Evolutionary conservation across 2,329 filamentous ascomycete species (phyloP), one percentile per base, ranked within the genome.

Genomic region (Clonostachys rosea): DNA sequence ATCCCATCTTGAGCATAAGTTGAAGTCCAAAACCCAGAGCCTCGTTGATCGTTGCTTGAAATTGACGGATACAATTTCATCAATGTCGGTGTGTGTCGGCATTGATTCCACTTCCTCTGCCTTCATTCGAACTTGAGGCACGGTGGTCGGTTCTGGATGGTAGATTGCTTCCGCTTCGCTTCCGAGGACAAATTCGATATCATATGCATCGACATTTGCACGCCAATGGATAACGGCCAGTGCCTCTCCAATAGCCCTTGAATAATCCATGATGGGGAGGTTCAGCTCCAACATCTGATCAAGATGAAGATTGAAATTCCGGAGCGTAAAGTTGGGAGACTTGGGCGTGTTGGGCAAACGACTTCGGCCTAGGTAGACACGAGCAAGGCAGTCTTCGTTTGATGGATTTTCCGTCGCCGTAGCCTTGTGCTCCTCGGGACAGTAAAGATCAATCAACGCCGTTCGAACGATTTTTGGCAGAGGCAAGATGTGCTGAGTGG

Each of bases 21-120:
- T 59, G 47, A 61, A 65, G 47, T 64, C 60, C 4, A 63, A 50
- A 4, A 61, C 47, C 58, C 57, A 62, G 11, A 62, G 47, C n/a
- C 52, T 42, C 13, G 42, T 48, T n/a, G 34, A 44, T 2, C 50
- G 47, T 35, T 43, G 34, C 9, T 40, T 40, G 18, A 51, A 48
- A 20, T 53, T 42, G 14, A 44, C 37, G 2, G 36, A 3, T 7
- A 14, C 5, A 34, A 41, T 9, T 7, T 43, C 42, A 34, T 52
- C 48, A 24, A 52, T 40, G 24, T 52, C 48, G 6, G 36, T 14
- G 7, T 39, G 36, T 7, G 36, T 14, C n/a, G 18, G 9, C 30
- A 34, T 17, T 16, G 20, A 14, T 34, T 44, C 33, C 10, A 17
- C 12, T 14, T 44, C 34, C 14, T n/a, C n/a, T 9, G 43, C 18